These are phyloP conservation scores for Dactylonectria estremocensis DNA, from an alignment of 2,329 filamentous ascomycete species.

Conservation along the genomic window DNA sequence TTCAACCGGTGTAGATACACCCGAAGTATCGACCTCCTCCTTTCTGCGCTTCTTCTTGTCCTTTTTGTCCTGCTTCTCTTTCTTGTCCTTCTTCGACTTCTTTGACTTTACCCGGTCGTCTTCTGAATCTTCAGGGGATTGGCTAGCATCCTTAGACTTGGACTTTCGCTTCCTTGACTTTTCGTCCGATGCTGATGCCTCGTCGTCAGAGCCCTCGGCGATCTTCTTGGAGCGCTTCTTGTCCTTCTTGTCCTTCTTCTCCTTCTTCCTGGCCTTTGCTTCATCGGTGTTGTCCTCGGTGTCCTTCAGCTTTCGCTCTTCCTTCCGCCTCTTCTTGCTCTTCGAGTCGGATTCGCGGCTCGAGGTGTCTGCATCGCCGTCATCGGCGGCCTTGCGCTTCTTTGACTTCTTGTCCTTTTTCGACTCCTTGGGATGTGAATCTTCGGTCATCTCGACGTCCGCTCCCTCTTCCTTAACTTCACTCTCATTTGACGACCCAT, in stretches of 20 bases:
- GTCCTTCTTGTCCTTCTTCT: slow-evolving; percentile 59
- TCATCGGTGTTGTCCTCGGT: slow-evolving; percentile 36
- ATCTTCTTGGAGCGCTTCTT: slow-evolving; percentile 52
- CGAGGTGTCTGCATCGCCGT: slow-evolving; percentile 50
- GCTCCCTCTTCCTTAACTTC: slow-evolving; percentile 34
- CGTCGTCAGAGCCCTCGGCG: slow-evolving; percentile 41
- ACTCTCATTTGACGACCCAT: slow-evolving; percentile 27
- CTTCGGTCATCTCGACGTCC: slow-evolving; percentile 43
- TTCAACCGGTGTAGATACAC: slow-evolving; percentile 45
- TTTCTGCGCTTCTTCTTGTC: slow-evolving; percentile 68
- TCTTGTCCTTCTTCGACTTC: slow-evolving; percentile 60
- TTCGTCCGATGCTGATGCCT: slow-evolving; percentile 44
- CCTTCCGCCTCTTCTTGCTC: slow-evolving; percentile 56
- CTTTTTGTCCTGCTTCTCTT: slow-evolving; percentile 60
- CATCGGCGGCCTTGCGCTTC: slow-evolving; percentile 64
- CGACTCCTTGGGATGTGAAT: slow-evolving; percentile 43
- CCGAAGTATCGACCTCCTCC: slow-evolving; percentile 51
- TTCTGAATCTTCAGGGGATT: slow-evolving; percentile 46
- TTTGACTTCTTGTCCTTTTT: slow-evolving; percentile 64
- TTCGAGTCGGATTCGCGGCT: slow-evolving; percentile 50
- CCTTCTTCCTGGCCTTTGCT: slow-evolving; percentile 42
- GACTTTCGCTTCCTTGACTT: slow-evolving; percentile 54
- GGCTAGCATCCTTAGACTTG: slow-evolving; percentile 44
- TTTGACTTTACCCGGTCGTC: slow-evolving; percentile 49
- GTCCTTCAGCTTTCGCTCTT: slow-evolving; percentile 56